phyloP scores from a whole-genome alignment of 139 green algal genomes.

The Nannochloris sp. region DNA sequence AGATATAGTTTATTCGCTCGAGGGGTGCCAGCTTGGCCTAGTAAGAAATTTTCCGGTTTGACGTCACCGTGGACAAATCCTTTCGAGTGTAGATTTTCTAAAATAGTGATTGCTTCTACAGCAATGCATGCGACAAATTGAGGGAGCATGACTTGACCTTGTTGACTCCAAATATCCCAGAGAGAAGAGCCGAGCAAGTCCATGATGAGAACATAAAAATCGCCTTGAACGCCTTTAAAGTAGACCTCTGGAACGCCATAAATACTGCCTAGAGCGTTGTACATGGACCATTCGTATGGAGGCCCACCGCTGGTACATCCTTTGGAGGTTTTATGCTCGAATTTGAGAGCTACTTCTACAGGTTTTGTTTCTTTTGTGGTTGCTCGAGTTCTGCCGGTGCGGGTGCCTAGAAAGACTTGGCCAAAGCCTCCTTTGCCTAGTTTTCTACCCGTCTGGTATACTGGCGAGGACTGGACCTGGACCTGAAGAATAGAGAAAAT shows the following conservation, averaged over 20 bases:
- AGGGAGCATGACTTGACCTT: conserved; percentile 74
- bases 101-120: conserved; percentile 88
- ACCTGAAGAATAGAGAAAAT: conserved; percentile 41
- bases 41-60: conserved; percentile 97
- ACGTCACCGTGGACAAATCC: conserved; percentile 97
- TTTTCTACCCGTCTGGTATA: conserved; percentile 72
- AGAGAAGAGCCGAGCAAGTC: conserved; percentile 89
- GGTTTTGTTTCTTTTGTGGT: conserved; percentile 50
- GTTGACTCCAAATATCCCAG: conserved; percentile 92
- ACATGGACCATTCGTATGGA: conserved; percentile 94
- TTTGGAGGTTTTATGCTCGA: conserved; percentile 93
- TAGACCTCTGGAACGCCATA: conserved; percentile 90
- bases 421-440: conserved; percentile 89
- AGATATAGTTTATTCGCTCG: conserved; percentile 90
- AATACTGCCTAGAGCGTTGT: conserved; percentile 62
- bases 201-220: conserved; percentile 79
- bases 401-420: conserved; percentile 76
- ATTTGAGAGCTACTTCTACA: conserved; percentile 82
- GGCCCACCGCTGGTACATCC: conserved; percentile 83
- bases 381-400: conserved; percentile 43
- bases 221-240: conserved; percentile 91
- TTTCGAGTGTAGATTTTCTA: conserved; percentile 88
- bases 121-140: conserved; percentile 96
- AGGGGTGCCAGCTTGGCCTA: conserved; percentile 66
- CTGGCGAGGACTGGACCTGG: conserved; percentile 63